These are phyloP conservation scores for Linnemannia zychae DNA, from an alignment of 192 early-diverging fungal genomes.

Conservation along the genomic window DNA sequence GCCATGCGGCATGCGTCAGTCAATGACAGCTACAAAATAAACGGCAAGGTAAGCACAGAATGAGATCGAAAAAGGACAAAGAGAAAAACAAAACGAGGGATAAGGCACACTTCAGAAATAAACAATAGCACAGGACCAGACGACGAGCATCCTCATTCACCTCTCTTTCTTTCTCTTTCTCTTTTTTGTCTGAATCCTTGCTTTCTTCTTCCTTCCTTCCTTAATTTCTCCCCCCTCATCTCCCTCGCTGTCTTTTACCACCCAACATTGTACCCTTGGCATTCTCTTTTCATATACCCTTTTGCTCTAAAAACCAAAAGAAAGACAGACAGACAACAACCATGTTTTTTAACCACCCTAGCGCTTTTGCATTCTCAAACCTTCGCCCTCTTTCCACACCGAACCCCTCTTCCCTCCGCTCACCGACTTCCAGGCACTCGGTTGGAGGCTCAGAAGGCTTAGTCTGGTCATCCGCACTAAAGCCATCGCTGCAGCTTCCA, in stretches of 20 bases:
- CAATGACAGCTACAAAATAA: not conserved
- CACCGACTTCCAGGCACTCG: not conserved
- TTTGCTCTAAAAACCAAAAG: not conserved
- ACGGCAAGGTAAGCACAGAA: not conserved
- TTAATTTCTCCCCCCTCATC: not conserved
- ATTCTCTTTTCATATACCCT: not conserved
- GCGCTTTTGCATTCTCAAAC: constrained; percentile 23
- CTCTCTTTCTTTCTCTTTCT: not conserved
- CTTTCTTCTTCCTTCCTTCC: not conserved
- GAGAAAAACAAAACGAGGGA: not conserved
- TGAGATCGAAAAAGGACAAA: not conserved
- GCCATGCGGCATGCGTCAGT: not conserved
- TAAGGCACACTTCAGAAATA: not conserved
- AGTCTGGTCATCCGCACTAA: constrained; percentile 32
- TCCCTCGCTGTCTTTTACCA: not conserved
- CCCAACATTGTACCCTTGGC: not conserved
- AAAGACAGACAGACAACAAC: not conserved
- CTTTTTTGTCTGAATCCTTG: not conserved
- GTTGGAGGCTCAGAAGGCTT: constrained; percentile 41
- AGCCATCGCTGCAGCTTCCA: not conserved
- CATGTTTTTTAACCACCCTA: constrained; percentile 51
- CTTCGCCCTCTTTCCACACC: not conserved
- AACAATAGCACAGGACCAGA: too few species aligned
- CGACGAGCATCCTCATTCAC: not conserved
- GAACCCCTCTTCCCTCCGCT: not conserved